Evolutionary conservation across 1,284 basidiomycete genomes (phyloP), one percentile per base, ranked within the genome.

Genomic region (Irpex lacteus): DNA sequence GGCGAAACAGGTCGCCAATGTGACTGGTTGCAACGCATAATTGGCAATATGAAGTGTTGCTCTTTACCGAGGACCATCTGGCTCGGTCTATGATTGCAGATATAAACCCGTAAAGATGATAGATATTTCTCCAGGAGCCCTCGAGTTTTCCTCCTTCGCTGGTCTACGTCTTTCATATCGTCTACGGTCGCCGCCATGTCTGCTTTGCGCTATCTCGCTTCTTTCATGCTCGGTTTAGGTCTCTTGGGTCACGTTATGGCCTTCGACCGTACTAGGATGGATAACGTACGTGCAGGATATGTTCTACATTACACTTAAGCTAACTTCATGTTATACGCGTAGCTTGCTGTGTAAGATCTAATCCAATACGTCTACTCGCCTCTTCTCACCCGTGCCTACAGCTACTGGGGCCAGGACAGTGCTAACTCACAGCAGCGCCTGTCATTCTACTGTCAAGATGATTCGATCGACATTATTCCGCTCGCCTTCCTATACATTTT

Each of bases 401-500:
- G 73, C 21, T 74, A 79, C 65, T 79, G 78, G 78, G 79, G 78
- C 50, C 78, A 87, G 67, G 82, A 86, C 70, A 82, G 81, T 7
- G 76, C 76, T 21, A 75, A 78, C 60, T 82, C 73, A 68, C 85
- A 86, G 70, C 74, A 82, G 68, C 70, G 72, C 2, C 72, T 86
- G 44, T 76, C 79, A 5, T 72, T 73, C 36, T 86, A 87, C 65
- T 85, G 84, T 68, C 50, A 73, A 71, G 83, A 86, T 68, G 74
- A 78, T 66, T 75, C 76, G 8, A 80, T 86, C 60, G 77, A 86
- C 70, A 78, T 77, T 54, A 78, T 87, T 60, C 84, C 86, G 0
- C 67, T 88, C 47, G 84, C 86, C 1, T 89, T 89, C 74, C 71
- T 89, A 60, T 77, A 82, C 65, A 76, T 81, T 54, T 87, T 86